These are phyloP conservation scores for Kernera saxatilis DNA, from an alignment of 345 rosid genomes.

Conservation along the genomic window DNA sequence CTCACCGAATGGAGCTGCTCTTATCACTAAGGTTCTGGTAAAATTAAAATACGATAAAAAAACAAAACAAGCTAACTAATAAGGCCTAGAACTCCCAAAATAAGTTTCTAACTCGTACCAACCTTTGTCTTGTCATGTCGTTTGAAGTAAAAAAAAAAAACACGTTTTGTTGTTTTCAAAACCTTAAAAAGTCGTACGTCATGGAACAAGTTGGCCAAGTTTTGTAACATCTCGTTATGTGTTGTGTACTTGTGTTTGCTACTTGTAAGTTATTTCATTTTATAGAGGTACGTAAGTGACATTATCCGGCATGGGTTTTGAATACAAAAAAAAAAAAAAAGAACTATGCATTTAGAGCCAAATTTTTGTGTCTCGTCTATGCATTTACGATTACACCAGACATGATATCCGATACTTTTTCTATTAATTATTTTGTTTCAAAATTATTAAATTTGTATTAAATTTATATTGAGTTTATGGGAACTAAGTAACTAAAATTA, in stretches of 20 bases:
- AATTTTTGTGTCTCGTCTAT: neutral
- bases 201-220: conserved; percentile 16
- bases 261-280: neutral
- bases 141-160: neutral
- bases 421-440: neutral
- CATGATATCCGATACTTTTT: neutral
- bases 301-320: neutral
- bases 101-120: neutral
- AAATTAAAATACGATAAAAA: no score
- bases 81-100: neutral
- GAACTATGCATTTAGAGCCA: neutral
- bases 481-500: neutral
- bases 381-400: neutral
- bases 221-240: neutral
- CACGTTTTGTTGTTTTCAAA: neutral
- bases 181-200: neutral
- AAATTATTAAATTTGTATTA: neutral
- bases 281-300: neutral
- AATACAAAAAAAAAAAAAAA: neutral
- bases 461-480: neutral
- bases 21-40: no score
- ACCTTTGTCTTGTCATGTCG: neutral
- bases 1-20: no score
- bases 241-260: neutral
- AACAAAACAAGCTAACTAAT: neutral